Base-by-base conservation (phyloP, 164 flowering plant species). In the Vitis rotundifolia region DNA sequence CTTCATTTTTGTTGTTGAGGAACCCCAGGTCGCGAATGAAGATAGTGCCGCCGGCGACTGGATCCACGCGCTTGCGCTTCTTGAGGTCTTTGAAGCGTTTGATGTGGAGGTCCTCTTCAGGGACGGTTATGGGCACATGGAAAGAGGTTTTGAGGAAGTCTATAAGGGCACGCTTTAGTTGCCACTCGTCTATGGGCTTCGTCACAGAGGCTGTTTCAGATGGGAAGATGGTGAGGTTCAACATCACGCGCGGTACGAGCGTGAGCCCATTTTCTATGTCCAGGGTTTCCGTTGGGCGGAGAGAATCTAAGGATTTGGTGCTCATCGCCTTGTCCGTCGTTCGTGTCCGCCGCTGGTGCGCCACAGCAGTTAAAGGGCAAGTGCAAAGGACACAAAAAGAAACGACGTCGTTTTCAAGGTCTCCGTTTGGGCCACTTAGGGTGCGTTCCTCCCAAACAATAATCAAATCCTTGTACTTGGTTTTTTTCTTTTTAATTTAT, bases 31-130 rank as follows among this genome's bases (percentile, higher is more conserved):
- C 97, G 7, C 91, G 76, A 10, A 94, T 60, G 72, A 79, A 77
- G 11, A 94, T 82, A 28, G 76, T 62, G 10, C 97, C 97, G 16
- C 75, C 75, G 0, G 93, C 97, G 8, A 94, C 84, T 3, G 99
- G 90, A 16, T 92, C 97, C 9, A 88, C 89, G 61, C 97, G 90
- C 80, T 89, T 92, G 52, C 97, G 88, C 75, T 92, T 92, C 81
- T 86, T 88, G 68, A 87, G 77, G 82, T 94, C 95, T 16, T 74
- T 85, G 72, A 73, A 73, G 9, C 84, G 79, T 19, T 63, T 75
- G 71, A 94, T 49, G 9, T 47, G 74, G 63, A 91, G 69, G 71
- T 92, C 97, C 5, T 86, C 91, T 22, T 89, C 94, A 4, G 91
- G 84, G 16, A 86, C 78, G 51, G 68, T 4, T 66, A 86, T 54